phyloP scores from a whole-genome alignment of 129 eudicot genomes.

The Centella asiatica region DNA sequence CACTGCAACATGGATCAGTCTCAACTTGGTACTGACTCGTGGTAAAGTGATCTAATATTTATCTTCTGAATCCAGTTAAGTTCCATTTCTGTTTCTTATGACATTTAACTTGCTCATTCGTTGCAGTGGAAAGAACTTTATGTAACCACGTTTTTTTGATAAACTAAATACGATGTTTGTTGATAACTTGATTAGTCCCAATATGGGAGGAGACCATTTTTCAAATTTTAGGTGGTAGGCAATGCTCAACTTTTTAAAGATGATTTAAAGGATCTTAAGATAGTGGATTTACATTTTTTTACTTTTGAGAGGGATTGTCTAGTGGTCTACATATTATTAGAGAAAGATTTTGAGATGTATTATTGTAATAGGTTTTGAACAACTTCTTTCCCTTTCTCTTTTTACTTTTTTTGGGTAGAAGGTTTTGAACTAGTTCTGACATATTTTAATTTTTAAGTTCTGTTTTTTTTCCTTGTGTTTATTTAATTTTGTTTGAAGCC shows the following conservation, averaged over 20 bases:
- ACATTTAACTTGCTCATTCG: background rate
- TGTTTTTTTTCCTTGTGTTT: too few species aligned
- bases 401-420: too few species aligned
- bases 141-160: too few species aligned
- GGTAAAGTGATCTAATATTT: conserved; percentile 9
- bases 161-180: too few species aligned
- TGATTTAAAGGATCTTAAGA: background rate
- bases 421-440: too few species aligned
- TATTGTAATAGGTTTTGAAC: conserved; percentile 1
- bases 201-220: background rate
- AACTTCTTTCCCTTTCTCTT: background rate
- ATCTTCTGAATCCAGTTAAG: conserved; percentile 4
- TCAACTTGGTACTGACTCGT: conserved; percentile 1
- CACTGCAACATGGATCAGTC: conserved; percentile 3
- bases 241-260: conserved; percentile 7
- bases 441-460: too few species aligned
- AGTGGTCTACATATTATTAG: background rate
- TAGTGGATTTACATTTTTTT: too few species aligned
- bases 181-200: background rate
- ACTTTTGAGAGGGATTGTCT: too few species aligned
- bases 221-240: background rate
- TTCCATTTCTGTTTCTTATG: background rate
- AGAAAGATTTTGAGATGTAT: conserved; percentile 4
- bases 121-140: background rate
- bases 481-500: too few species aligned